A percentile compares a stretch with the other conserved stretches of the same genome.
phyloP scores from a whole-genome alignment of 2,329 filamentous ascomycete species.

The Metarhizium humberi region DNA sequence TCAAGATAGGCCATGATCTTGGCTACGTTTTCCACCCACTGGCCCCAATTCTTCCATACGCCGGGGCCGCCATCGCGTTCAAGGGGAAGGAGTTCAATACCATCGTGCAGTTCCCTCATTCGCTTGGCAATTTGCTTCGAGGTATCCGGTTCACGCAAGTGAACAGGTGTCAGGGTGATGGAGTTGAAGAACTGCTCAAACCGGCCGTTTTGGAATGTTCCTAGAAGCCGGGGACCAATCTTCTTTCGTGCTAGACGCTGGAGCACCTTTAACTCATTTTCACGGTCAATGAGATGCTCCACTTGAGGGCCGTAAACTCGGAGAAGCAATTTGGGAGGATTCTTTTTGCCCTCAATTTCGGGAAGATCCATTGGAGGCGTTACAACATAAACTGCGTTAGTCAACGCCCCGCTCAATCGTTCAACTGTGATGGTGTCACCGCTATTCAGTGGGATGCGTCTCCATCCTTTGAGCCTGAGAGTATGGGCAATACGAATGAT shows the following conservation, averaged over 20 bases:
- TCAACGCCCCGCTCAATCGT: constrained; percentile 81
- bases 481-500: constrained; percentile 87
- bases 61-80: constrained; percentile 73
- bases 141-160: constrained; percentile 72
- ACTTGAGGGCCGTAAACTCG: constrained; percentile 93
- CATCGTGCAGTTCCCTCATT: constrained; percentile 92
- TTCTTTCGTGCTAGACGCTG: constrained; percentile 80
- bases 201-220: constrained; percentile 87
- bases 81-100: constrained; percentile 72
- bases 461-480: constrained; percentile 83
- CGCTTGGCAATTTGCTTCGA: constrained; percentile 92
- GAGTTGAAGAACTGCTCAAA: constrained; percentile 95
- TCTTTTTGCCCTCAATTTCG: constrained; percentile 30
- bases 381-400: constrained; percentile 94
- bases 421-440: constrained; percentile 62
- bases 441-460: constrained; percentile 64
- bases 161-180: constrained; percentile 63
- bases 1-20: constrained; percentile 49
- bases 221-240: constrained; percentile 83
- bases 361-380: constrained; percentile 61
- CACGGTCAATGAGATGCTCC: constrained; percentile 89
- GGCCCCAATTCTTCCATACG: constrained; percentile 91
- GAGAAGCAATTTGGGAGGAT: constrained; percentile 64
- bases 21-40: constrained; percentile 64
- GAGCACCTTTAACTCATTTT: constrained; percentile 80